phyloP scores from a whole-genome alignment of 257 asterid species.

The Primulina eburnea region DNA sequence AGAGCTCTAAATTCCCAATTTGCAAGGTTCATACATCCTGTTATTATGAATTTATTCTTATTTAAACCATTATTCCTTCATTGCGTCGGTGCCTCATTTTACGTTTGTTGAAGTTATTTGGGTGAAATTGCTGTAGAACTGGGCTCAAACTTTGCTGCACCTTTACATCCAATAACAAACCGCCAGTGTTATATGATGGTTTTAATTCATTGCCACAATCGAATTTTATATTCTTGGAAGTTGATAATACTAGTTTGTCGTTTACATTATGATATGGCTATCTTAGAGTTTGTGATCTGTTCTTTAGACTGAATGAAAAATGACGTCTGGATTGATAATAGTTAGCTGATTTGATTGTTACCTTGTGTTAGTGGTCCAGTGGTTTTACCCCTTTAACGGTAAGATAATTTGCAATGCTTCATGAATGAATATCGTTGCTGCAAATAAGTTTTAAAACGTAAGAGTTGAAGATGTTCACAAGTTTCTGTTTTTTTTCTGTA shows the following conservation, averaged over 20 bases:
- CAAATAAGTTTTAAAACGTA: too few relatives aligned
- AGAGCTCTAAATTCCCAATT: conserved; percentile 93
- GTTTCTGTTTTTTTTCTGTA: too few relatives aligned
- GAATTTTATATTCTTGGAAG: conserved; percentile 4
- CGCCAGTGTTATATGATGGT: neutral
- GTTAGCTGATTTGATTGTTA: neutral
- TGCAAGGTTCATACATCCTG: conserved; percentile 56
- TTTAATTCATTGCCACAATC: conserved; percentile 5
- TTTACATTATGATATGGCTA: neutral
- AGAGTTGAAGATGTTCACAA: too few relatives aligned
- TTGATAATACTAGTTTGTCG: neutral
- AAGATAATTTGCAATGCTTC: too few relatives aligned
- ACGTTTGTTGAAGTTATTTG: neutral
- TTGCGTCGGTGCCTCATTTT: neutral
- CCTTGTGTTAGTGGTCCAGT: neutral
- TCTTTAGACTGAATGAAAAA: neutral
- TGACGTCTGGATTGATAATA: neutral
- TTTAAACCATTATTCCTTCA: neutral
- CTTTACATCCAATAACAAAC: neutral
- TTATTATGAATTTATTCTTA: neutral
- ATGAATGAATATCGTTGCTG: too few relatives aligned
- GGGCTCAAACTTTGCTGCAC: neutral
- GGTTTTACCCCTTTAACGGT: too few relatives aligned
- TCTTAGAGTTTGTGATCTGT: neutral
- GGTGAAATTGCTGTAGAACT: neutral